Base-by-base conservation (phyloP, 306 rosid genomes). In the Pueraria montana region DNA sequence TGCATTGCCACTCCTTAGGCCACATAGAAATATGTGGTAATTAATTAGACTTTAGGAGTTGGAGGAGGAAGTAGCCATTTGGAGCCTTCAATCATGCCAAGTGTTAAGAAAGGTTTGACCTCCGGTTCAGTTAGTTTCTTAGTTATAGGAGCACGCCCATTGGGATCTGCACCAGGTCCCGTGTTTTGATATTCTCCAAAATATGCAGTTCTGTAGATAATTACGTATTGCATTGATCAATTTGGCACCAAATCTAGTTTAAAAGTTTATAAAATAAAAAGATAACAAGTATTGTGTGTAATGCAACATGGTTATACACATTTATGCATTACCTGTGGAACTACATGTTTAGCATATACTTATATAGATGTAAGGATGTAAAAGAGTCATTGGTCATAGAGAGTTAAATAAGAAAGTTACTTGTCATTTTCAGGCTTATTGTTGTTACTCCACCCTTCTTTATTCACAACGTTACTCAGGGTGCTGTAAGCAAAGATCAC, bases 51-150 rank as follows among this genome's bases (percentile, higher is more conserved):
- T 50, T 66, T 23, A 3, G 73, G 83, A 45, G 11, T 76, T 32
- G 92, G 89, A 18, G 89, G 89, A 86, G 95, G 95, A 32, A 89
- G 93, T 68, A 91, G 14, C 93, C 91, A 91, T n/a, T 55, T 71
- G 18, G 91, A 83, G 30, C 56, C 93, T 40, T 88, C 30, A 80
- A 91, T 79, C 49, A 45, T 68, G 55, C 30, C 84, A 5, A 91
- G 89, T 2, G 64, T 27, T 36, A 91, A 2, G 78, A 83, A 91
- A 55, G 90, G 92, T 17, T 30, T 66, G 27, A 18, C 91, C 46
- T 83, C 75, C 1, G 24, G 58, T 3, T 48, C 79, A 8, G 6
- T 85, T 1, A 88, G 52, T 26, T 83, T n/a, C n/a, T n/a, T n/a
- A n/a, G n/a, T n/a, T n/a, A n/a, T n/a, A n/a, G n/a, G n/a, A n/a